Conservation (phyloP, 805 yeast species). For the Sugiyamaella boreocaroliniensis region DNA sequence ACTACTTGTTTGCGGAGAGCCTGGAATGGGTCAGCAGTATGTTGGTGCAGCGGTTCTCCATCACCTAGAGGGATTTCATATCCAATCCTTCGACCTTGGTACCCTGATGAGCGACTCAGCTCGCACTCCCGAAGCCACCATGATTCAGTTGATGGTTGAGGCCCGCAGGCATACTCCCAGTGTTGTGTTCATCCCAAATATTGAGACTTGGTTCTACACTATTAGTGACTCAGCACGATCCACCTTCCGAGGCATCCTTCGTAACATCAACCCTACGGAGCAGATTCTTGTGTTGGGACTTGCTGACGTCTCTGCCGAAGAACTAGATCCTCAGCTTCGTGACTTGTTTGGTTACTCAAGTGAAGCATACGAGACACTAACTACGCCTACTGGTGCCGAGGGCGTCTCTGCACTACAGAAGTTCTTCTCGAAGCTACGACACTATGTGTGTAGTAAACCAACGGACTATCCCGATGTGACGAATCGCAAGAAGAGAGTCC, state of each 20-base stretch:
- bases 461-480: constrained; percentile 58
- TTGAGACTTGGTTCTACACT: constrained; percentile 68
- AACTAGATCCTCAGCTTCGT: constrained; percentile 42
- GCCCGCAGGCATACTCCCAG: constrained; percentile 87
- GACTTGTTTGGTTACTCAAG: constrained; percentile 52
- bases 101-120: constrained; percentile 71
- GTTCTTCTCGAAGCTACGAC: constrained; percentile 52
- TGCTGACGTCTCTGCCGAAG: constrained; percentile 43
- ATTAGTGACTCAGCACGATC: constrained; percentile 64
- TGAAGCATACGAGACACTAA: constrained; percentile 42
- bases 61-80: constrained; percentile 80
- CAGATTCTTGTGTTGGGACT: constrained; percentile 68
- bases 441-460: constrained; percentile 62
- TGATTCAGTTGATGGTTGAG: constrained; percentile 79
- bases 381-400: constrained; percentile 35
- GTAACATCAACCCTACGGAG: constrained; percentile 65
- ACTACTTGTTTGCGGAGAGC: constrained; percentile 60
- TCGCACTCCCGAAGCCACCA: constrained; percentile 72
- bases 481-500: constrained; percentile 36
- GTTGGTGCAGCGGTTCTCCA: constrained; percentile 75
- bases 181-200: constrained; percentile 72
- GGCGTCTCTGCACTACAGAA: constrained; percentile 37
- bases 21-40: constrained; percentile 84
- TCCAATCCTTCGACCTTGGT: constrained; percentile 79
- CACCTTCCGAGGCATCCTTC: constrained; percentile 61